phyloP scores from a whole-genome alignment of 2,329 filamentous ascomycete species.

The Pseudogymnoascus destructans region DNA sequence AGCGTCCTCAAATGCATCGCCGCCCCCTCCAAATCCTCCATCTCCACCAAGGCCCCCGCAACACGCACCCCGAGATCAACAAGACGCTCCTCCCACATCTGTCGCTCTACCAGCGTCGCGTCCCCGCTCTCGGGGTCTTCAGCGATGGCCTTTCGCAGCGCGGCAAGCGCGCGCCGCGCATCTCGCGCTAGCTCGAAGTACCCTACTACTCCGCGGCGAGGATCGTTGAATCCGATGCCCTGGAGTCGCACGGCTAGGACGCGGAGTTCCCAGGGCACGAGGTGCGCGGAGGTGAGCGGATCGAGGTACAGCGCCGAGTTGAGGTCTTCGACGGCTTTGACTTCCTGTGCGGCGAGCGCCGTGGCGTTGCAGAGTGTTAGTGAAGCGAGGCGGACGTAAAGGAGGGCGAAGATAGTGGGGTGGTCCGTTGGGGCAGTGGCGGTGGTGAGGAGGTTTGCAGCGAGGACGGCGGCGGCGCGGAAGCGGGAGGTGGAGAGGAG shows the following conservation, averaged over 20 bases:
- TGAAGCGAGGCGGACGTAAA: constrained; percentile 72
- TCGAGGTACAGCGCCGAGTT: constrained; percentile 44
- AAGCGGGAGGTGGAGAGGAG: constrained; percentile 66
- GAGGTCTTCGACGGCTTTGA: constrained; percentile 49
- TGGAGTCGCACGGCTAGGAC: constrained; percentile 74
- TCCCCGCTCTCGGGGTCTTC: constrained; percentile 28
- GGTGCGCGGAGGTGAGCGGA: constrained; percentile 40
- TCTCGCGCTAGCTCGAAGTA: constrained; percentile 81
- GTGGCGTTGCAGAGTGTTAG: constrained; percentile 66
- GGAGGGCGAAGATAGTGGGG: constrained; percentile 56
- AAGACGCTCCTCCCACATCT: constrained; percentile 59
- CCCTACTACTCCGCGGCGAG: constrained; percentile 71
- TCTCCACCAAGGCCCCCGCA: constrained; percentile 59
- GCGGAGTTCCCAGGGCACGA: constrained; percentile 80
- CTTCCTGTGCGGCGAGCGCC: constrained; percentile 54
- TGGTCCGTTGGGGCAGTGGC: constrained; percentile 42
- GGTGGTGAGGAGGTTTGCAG: constrained; percentile 46
- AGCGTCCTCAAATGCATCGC: constrained; percentile 57
- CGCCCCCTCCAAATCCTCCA: constrained; percentile 77
- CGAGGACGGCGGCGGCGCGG: constrained; percentile 60
- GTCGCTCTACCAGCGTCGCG: constrained; percentile 35
- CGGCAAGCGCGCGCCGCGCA: constrained; percentile 48
- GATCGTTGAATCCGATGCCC: constrained; percentile 74
- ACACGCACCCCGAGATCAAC: constrained; percentile 60
- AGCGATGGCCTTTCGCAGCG: constrained; percentile 28